Percentiles rank a stretch among this genome's conserved stretches.
These are phyloP conservation scores for Pseudogymnoascus sp. DNA, from an alignment of 2,329 filamentous ascomycete species.

Conservation along the genomic window DNA sequence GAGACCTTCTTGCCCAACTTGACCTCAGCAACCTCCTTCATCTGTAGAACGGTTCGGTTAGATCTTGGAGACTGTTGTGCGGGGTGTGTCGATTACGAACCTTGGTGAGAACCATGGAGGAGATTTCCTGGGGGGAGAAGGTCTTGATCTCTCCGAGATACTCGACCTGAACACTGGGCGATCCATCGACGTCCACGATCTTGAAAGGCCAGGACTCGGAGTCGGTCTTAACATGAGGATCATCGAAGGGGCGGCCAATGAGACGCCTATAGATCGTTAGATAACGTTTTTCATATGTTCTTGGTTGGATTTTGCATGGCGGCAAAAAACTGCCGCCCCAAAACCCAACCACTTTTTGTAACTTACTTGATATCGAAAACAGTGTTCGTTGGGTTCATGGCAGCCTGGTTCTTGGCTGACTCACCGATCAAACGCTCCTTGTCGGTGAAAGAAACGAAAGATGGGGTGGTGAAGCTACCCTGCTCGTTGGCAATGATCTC, in stretches of 20 bases:
- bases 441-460: constrained; percentile 97
- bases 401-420: constrained; percentile 99
- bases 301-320: neutral
- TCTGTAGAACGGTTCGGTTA: constrained; percentile 46
- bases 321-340: too few relatives aligned
- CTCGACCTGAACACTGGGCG: constrained; percentile 88
- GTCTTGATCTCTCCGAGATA: constrained; percentile 92
- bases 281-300: neutral
- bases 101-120: constrained; percentile 97
- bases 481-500: constrained; percentile 99
- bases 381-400: constrained; percentile 98
- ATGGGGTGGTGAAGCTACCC: constrained; percentile 97
- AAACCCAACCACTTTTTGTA: too few relatives aligned
- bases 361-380: constrained; percentile 98
- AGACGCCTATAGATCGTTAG: constrained; percentile 61
- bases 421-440: constrained; percentile 99
- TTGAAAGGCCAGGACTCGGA: constrained; percentile 99
- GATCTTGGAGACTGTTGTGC: neutral
- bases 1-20: constrained; percentile 99
- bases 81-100: constrained; percentile 42
- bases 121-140: constrained; percentile 98
- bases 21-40: constrained; percentile 98
- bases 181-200: constrained; percentile 82
- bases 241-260: constrained; percentile 92
- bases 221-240: constrained; percentile 72